Conservation (phyloP, 2,329 filamentous ascomycete genomes). For the Colletotrichum paranaense region DNA sequence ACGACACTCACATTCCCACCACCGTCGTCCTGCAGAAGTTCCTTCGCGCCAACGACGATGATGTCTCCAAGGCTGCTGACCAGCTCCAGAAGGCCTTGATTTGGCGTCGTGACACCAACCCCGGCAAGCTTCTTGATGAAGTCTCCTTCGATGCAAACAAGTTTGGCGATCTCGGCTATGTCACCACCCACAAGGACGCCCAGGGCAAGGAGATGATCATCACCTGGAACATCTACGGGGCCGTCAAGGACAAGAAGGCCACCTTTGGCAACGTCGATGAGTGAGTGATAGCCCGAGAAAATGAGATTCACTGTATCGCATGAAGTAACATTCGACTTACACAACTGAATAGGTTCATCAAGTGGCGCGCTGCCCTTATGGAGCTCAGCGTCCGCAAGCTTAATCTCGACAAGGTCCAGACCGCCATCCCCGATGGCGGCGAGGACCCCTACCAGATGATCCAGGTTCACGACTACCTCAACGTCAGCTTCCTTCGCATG, state of each 20-base stretch:
- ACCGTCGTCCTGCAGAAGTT: constrained; percentile 93
- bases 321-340: not conserved
- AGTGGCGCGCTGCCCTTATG: constrained; percentile 92
- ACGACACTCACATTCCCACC: constrained; percentile 74
- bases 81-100: constrained; percentile 84
- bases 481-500: constrained; percentile 86
- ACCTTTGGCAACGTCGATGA: constrained; percentile 87
- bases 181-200: constrained; percentile 75
- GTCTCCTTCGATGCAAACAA: constrained; percentile 74
- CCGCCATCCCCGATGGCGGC: constrained; percentile 77
- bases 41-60: constrained; percentile 86
- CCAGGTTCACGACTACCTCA: constrained; percentile 94
- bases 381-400: constrained; percentile 84
- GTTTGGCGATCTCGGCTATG: constrained; percentile 83
- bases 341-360: constrained; percentile 74
- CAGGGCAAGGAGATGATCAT: constrained; percentile 72
- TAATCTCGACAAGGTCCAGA: constrained; percentile 74
- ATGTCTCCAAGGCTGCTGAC: constrained; percentile 77
- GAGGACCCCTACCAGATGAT: constrained; percentile 90
- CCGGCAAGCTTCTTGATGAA: constrained; percentile 71
- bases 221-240: constrained; percentile 94
- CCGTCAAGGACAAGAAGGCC: constrained; percentile 82
- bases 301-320: not conserved
- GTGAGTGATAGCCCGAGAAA: constrained; percentile 61
- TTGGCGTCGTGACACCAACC: constrained; percentile 84